Conservation (phyloP, 495 filamentous ascomycete species). For the Aspergillus panamensis region DNA sequence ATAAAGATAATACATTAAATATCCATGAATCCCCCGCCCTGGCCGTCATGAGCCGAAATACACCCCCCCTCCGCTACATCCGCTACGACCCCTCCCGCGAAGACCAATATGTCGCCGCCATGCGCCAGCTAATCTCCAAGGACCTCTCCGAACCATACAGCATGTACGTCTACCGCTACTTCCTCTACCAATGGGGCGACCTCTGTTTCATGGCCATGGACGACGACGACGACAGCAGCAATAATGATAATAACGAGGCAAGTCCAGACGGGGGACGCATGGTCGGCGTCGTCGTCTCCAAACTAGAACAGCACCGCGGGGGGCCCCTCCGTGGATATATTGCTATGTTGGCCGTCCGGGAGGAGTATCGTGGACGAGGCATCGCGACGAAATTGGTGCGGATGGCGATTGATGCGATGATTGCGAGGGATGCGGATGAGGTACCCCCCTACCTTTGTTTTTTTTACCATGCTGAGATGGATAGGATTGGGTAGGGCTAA, state of each 20-base stretch:
- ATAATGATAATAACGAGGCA: background rate
- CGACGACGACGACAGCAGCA: background rate
- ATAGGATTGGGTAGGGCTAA: too few relatives aligned
- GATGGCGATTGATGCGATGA: slow-evolving; percentile 92
- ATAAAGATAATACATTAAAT: background rate
- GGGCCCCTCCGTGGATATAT: slow-evolving; percentile 91
- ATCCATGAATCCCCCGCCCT: slow-evolving; percentile 12
- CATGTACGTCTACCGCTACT: slow-evolving; percentile 99
- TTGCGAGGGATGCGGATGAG: slow-evolving; percentile 79
- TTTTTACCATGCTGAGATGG: too few relatives aligned
- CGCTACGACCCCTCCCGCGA: slow-evolving; percentile 81
- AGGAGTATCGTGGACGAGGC: slow-evolving; percentile 75
- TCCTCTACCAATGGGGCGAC: slow-evolving; percentile 96
- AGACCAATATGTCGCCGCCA: slow-evolving; percentile 75
- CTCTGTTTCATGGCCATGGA: slow-evolving; percentile 90
- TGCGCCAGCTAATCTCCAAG: slow-evolving; percentile 90
- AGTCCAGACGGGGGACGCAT: slow-evolving; percentile 35
- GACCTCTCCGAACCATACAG: slow-evolving; percentile 98
- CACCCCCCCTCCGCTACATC: slow-evolving; percentile 61
- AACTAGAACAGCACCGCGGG: slow-evolving; percentile 82
- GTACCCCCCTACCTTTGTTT: slow-evolving; percentile 42
- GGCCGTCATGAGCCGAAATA: slow-evolving; percentile 33
- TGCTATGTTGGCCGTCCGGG: slow-evolving; percentile 90
- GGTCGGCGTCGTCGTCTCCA: slow-evolving; percentile 92
- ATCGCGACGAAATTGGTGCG: slow-evolving; percentile 87